Base-by-base conservation (phyloP, 495 filamentous ascomycete genomes). In the Cercophora scortea region DNA sequence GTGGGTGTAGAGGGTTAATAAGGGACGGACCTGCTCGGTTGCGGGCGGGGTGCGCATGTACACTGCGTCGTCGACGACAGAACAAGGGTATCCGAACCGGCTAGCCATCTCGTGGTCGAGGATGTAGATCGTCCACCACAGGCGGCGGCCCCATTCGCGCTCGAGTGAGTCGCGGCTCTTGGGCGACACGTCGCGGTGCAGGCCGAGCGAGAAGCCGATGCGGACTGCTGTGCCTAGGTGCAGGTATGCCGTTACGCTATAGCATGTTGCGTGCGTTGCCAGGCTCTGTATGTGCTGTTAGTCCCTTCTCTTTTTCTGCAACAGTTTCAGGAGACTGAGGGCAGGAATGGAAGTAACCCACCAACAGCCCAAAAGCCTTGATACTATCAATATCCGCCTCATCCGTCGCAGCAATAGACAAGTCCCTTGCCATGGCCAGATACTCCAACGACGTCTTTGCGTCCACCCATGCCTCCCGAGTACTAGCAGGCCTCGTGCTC, bases 311-410 rank as follows among this genome's bases (percentile, higher is more conserved):
- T 25, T 25, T 25, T 25, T 25, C 25, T 2, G 25, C 25, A 25
- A 25, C 25, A 5, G 5, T 25, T 25, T 25, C 25, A 25, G 25
- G 25, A 25, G 25, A 25, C 2, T 25, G 25, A 5, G 25, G 25
- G 25, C 2, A 5, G 5, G 42, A 16, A 25, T 19, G 15, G 11
- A 17, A 15, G n/a, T 13, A 46, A 35, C 43, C 4, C 38, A 41
- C 48, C 48, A 50, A 16, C 36, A 50, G 18, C 39, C 48, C 48
- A 42, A 50, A 50, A 3, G 48, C 48, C 48, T 42, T 50, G 17
- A 50, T 50, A 40, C 48, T 50, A 34, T 50, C 48, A 7, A 42
- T 39, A 15, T 50, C 48, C 10, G 48, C 48, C 48, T 50, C 48
- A 17, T 50, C 48, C 15, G 48, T 39, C 17, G 48, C 38, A 1